Evolutionary conservation across 495 filamentous ascomycete species (phyloP).

Genomic region (Penicillium arizonense): DNA sequence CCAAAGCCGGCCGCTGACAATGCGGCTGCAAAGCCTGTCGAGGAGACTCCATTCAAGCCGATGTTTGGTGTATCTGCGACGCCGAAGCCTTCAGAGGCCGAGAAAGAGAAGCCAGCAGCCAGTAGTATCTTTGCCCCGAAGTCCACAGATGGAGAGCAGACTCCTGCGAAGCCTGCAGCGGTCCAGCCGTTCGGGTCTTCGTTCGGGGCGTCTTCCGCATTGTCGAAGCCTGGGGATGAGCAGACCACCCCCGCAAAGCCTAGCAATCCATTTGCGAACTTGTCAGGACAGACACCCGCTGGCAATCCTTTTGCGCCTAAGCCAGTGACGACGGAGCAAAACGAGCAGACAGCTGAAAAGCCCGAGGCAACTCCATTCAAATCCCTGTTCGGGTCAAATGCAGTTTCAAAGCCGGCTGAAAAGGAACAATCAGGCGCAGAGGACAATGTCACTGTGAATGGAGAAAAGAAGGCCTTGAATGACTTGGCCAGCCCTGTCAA

Average conservation of each 20-base stretch:
- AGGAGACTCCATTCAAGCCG: neutral
- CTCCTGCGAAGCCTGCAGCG: constrained; percentile 2
- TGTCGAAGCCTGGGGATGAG: constrained; percentile 3
- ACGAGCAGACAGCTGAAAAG: neutral
- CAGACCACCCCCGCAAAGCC: neutral
- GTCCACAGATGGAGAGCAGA: neutral
- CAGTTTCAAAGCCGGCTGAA: neutral
- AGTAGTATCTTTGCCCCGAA: constrained; percentile 11
- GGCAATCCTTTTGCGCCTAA: constrained; percentile 6
- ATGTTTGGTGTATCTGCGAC: constrained; percentile 9
- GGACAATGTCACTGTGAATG: neutral
- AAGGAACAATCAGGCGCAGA: neutral
- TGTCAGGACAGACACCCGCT: constrained; percentile 1
- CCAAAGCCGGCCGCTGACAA: constrained; percentile 6
- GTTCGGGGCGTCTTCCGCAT: constrained; percentile 4
- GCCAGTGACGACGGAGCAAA: neutral
- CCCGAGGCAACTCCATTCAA: neutral
- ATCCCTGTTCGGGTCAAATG: constrained; percentile 6
- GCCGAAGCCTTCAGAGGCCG: constrained; percentile 2
- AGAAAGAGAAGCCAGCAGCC: neutral
- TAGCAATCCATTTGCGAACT: constrained; percentile 2
- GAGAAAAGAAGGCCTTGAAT: neutral
- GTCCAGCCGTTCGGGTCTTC: neutral
- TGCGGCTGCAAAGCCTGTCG: constrained; percentile 4
- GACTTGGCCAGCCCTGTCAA: neutral